A percentile compares a stretch with the other conserved stretches of the same genome.
phyloP scores from a whole-genome alignment of 2,329 filamentous ascomycete genomes.

The Pseudopyrenochaeta lycopersici region DNA sequence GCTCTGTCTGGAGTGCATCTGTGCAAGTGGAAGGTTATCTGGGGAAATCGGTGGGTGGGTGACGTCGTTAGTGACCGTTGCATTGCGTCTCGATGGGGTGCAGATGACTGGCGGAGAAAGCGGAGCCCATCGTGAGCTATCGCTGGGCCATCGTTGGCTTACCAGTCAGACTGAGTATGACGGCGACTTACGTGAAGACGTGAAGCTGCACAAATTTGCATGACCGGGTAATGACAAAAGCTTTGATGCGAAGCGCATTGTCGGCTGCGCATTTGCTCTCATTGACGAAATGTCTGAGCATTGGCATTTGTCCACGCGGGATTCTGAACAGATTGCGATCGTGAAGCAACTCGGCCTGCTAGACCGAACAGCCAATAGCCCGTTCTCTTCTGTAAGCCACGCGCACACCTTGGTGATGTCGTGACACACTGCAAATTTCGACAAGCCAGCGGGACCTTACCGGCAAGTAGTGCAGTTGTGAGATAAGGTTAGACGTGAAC shows the following conservation, averaged over 20 bases:
- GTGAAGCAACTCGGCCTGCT: background rate
- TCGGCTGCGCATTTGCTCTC: background rate
- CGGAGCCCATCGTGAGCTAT: slow-evolving; percentile 21
- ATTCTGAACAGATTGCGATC: background rate
- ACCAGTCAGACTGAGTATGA: slow-evolving; percentile 14
- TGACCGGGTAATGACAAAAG: background rate
- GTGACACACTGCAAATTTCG: background rate
- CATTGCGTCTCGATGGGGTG: background rate
- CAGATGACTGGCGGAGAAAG: slow-evolving; percentile 18
- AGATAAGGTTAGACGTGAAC: slow-evolving; percentile 1
- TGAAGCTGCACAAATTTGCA: background rate
- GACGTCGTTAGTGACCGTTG: slow-evolving; percentile 21
- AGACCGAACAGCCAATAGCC: background rate
- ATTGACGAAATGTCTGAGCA: background rate
- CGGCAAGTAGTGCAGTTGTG: background rate
- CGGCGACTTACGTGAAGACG: slow-evolving; percentile 14
- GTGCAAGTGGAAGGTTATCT: slow-evolving; percentile 11
- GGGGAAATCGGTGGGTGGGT: slow-evolving; percentile 12
- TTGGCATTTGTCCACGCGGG: background rate
- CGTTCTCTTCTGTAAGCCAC: background rate
- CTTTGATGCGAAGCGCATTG: background rate
- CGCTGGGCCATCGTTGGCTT: slow-evolving; percentile 12
- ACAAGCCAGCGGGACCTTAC: background rate
- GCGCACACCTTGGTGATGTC: background rate
- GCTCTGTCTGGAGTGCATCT: slow-evolving; percentile 11